Base-by-base conservation (phyloP, 345 rosid genomes). In the Barbarea vulgaris region DNA sequence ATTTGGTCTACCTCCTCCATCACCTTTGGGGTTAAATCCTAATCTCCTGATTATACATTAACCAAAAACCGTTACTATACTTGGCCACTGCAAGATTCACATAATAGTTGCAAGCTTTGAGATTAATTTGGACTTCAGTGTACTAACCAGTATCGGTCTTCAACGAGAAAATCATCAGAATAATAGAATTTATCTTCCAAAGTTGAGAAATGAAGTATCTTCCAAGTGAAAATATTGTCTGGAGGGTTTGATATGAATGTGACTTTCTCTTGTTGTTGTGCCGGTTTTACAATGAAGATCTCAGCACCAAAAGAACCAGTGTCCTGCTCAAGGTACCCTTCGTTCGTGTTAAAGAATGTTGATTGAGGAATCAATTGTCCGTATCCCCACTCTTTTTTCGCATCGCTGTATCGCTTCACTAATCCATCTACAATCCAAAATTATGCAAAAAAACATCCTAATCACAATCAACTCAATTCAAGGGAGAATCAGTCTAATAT, bases 271-370 rank as follows among this genome's bases (percentile, higher is more conserved):
- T 74, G 60, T 59, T 28, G 42, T 3, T 54, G 9, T 0, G 33
- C 64, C 0, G 74, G 73, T 13, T 59, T 46, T 67, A 70, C 50
- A 3, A 81, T 24, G 9, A 76, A 64, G 37, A 80, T 75, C 72
- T 85, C 87, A 17, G 80, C 85, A 22, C 87, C 85, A 63, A 82
- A 82, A 33, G 82, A 52, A 52, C 71, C 67, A 7, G 54, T 62
- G 57, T 85, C 80, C 1, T 66, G 27, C 0, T 39, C 50, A 3
- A 31, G 53, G 41, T 78, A 83, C 0, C 84, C 86, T 50, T 78
- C 37, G 7, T 47, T 34, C 5, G 70, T 3, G 64, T 78, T 64
- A n/a, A 30, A 4, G 14, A 85, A 82, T 28, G 72, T 37, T 13
- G 79, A 47, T 6, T 52, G 73, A 42, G 80, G 62, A 39, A 78